These are phyloP conservation scores for Fusarium solani-melongenae DNA, from an alignment of 2,329 filamentous ascomycete species.

Conservation along the genomic window DNA sequence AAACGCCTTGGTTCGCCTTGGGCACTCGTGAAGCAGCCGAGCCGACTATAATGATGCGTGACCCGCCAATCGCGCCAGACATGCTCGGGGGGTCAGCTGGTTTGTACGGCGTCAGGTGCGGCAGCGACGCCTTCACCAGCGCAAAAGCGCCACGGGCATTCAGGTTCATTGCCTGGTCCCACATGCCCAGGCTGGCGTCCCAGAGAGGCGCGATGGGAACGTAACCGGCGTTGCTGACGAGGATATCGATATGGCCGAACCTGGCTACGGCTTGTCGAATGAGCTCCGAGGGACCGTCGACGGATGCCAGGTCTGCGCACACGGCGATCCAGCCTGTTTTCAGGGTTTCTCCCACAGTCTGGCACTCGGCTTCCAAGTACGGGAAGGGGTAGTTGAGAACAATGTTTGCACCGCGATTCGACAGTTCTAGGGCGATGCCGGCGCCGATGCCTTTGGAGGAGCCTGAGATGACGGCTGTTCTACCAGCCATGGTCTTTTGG, in stretches of 20 bases:
- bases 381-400: conserved; percentile 13
- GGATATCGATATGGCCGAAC: conserved; percentile 4
- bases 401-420: conserved; percentile 8
- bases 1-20: conserved; percentile 3
- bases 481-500: neutral
- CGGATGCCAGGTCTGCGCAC: conserved; percentile 4
- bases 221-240: neutral
- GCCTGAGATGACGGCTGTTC: neutral
- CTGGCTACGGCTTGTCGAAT: neutral
- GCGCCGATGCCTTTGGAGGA: neutral
- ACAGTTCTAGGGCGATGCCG: conserved; percentile 12
- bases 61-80: conserved; percentile 7
- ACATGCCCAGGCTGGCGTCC: neutral
- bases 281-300: neutral
- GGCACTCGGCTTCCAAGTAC: conserved; percentile 3
- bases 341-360: conserved; percentile 1
- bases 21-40: conserved; percentile 14
- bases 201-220: neutral
- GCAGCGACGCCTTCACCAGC: neutral
- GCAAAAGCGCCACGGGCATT: neutral
- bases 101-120: conserved; percentile 9
- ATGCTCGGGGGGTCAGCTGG: conserved; percentile 3
- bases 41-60: conserved; percentile 11
- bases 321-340: conserved; percentile 9
- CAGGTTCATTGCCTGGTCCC: neutral